Percentiles rank a stretch among this genome's conserved stretches.
Conservation (phyloP, 2,329 filamentous ascomycete genomes). For the Aspergillus tanneri region DNA sequence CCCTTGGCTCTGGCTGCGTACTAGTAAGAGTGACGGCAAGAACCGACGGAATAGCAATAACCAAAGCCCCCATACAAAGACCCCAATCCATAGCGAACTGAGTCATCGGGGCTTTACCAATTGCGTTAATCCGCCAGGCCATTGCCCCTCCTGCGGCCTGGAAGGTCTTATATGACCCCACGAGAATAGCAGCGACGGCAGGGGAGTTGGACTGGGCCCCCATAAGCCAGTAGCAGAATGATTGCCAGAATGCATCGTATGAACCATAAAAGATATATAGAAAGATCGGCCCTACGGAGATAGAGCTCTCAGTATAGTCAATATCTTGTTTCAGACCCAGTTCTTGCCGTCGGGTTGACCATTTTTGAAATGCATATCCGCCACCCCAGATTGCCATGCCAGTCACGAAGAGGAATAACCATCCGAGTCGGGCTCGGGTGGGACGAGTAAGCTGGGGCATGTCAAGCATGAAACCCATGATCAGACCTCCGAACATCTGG, state of each 20-base stretch:
- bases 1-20: not conserved
- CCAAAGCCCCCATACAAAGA: conserved; percentile 45
- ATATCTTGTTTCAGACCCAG: conserved; percentile 45
- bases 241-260: conserved; percentile 68
- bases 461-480: conserved; percentile 44
- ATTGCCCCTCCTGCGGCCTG: conserved; percentile 48
- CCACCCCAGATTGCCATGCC: conserved; percentile 58
- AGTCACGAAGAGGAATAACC: conserved; percentile 48
- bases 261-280: conserved; percentile 70
- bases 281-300: conserved; percentile 63
- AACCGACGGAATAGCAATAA: conserved; percentile 47
- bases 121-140: conserved; percentile 48
- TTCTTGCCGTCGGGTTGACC: conserved; percentile 49
- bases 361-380: conserved; percentile 65
- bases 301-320: conserved; percentile 49
- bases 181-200: conserved; percentile 44
- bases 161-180: conserved; percentile 51
- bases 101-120: conserved; percentile 37
- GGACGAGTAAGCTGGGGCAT: conserved; percentile 44
- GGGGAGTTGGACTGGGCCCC: conserved; percentile 48
- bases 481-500: conserved; percentile 55
- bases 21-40: conserved; percentile 36
- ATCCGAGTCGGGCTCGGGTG: conserved; percentile 49
- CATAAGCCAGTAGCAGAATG: conserved; percentile 62
- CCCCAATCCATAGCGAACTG: conserved; percentile 51